phyloP scores from a whole-genome alignment of 2,329 filamentous ascomycete genomes.

The Ascochyta pisi region DNA sequence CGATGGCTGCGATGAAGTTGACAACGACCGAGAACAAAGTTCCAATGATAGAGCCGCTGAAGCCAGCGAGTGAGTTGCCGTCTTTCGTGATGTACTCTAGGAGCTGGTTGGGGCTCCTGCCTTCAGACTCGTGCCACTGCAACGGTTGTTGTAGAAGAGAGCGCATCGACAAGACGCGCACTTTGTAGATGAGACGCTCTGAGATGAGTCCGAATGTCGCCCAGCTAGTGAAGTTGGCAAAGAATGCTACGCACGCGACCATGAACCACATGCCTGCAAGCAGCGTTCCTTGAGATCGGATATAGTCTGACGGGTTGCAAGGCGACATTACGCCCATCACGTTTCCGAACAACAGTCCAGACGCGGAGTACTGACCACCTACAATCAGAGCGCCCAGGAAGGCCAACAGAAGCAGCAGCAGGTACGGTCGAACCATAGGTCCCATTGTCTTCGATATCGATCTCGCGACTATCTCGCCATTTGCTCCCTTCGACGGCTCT shows the following conservation, averaged over 20 bases:
- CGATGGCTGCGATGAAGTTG: conserved; percentile 72
- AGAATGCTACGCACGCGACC: conserved; percentile 65
- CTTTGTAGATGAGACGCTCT: conserved; percentile 69
- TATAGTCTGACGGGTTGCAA: conserved; percentile 58
- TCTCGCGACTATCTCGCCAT: conserved; percentile 29
- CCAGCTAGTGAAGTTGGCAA: conserved; percentile 68
- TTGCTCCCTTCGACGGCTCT: conserved; percentile 18
- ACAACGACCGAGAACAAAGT: conserved; percentile 72
- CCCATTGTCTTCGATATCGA: conserved; percentile 43
- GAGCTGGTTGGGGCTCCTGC: conserved; percentile 66
- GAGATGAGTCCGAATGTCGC: conserved; percentile 64
- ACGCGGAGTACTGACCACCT: conserved; percentile 64
- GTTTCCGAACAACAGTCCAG: conserved; percentile 67
- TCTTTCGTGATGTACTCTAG: conserved; percentile 74
- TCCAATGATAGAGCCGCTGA: conserved; percentile 74
- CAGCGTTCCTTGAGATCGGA: conserved; percentile 59
- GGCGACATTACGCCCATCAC: conserved; percentile 64
- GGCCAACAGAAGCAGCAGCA: conserved; percentile 55
- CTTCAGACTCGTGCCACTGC: conserved; percentile 73
- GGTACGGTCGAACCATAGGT: conserved; percentile 54
- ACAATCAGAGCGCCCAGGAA: conserved; percentile 61
- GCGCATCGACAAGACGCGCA: conserved; percentile 69
- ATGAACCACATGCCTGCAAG: conserved; percentile 67
- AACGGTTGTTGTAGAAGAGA: conserved; percentile 71
- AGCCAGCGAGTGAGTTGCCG: conserved; percentile 68